These are phyloP conservation scores for Collybiopsis confluens DNA, from an alignment of 768 basidiomycete species.

Conservation along the genomic window DNA sequence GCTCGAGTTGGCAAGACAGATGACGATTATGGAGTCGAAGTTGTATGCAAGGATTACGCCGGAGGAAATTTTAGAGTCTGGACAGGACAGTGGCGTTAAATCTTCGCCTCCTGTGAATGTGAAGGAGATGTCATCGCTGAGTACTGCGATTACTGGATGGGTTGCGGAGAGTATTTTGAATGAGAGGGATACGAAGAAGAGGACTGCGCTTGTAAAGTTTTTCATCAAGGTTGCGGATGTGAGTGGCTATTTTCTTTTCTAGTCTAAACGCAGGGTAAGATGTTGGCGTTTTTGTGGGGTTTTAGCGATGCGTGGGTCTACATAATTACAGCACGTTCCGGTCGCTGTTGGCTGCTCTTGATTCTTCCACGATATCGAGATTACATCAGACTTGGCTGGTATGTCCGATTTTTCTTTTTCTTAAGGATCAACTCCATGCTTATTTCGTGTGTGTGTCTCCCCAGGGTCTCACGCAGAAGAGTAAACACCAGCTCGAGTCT, in stretches of 20 bases:
- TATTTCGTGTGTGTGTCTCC: no score
- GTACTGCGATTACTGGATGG: conserved; percentile 93
- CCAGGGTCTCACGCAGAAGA: conserved; percentile 83
- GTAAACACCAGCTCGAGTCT: conserved; percentile 70
- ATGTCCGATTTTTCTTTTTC: conserved; percentile 24
- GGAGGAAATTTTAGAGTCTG: conserved; percentile 84
- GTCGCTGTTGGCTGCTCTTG: conserved; percentile 89
- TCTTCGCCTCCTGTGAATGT: conserved; percentile 64
- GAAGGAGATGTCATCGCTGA: conserved; percentile 80
- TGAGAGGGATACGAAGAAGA: conserved; percentile 84
- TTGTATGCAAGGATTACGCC: conserved; percentile 83
- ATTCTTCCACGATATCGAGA: conserved; percentile 91
- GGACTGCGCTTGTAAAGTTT: conserved; percentile 77
- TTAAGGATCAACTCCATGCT: conserved; percentile 2
- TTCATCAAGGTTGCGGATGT: conserved; percentile 93
- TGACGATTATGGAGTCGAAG: conserved; percentile 90
- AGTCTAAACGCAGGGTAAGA: conserved; percentile 1
- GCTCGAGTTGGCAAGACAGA: conserved; percentile 86
- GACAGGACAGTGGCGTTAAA: conserved; percentile 70
- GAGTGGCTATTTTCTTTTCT: conserved; percentile 26
- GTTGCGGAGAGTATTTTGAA: conserved; percentile 91
- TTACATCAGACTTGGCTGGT: conserved; percentile 93
- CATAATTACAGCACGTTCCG: conserved; percentile 92
- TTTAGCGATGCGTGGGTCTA: conserved; percentile 76
- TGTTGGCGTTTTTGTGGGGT: conserved; percentile 11